A percentile compares a stretch with the other conserved stretches of the same genome.
Conservation (phyloP, 305 asterid genomes). For the Fraxinus xanthoxyloides region DNA sequence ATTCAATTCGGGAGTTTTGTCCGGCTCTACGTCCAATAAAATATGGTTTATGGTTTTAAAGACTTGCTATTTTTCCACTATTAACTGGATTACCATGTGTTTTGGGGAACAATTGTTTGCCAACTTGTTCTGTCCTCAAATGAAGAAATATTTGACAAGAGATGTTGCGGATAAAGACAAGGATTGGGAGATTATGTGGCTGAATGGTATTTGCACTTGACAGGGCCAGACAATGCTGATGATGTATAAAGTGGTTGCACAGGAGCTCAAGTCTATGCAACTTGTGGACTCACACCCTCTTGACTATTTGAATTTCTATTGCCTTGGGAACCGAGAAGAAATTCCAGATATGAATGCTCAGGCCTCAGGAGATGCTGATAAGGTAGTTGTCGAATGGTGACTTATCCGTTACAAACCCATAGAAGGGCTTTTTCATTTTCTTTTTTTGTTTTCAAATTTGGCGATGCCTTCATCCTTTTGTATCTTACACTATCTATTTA, state of each 20-base stretch:
- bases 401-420: background rate
- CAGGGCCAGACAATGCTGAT: conserved; percentile 78
- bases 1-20: no score
- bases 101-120: background rate
- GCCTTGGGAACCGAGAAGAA: conserved; percentile 85
- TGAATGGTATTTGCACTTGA: conserved; percentile 20
- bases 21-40: background rate
- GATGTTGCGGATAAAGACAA: background rate
- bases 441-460: background rate
- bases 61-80: background rate
- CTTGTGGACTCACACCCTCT: conserved; percentile 55
- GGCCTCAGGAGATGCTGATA: conserved; percentile 46
- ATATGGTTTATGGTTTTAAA: background rate
- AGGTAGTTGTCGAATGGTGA: conserved; percentile 43
- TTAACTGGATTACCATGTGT: background rate
- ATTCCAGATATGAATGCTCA: conserved; percentile 34
- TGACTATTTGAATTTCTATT: conserved; percentile 82
- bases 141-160: conserved; percentile 7
- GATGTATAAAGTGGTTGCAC: conserved; percentile 73
- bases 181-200: background rate
- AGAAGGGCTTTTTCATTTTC: background rate
- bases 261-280: conserved; percentile 65
- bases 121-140: conserved; percentile 6
- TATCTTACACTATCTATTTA: background rate
- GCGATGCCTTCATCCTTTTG: background rate